Evolutionary conservation across 176 grass and related monocot species (phyloP).

Genomic region (Zea luxurians): DNA sequence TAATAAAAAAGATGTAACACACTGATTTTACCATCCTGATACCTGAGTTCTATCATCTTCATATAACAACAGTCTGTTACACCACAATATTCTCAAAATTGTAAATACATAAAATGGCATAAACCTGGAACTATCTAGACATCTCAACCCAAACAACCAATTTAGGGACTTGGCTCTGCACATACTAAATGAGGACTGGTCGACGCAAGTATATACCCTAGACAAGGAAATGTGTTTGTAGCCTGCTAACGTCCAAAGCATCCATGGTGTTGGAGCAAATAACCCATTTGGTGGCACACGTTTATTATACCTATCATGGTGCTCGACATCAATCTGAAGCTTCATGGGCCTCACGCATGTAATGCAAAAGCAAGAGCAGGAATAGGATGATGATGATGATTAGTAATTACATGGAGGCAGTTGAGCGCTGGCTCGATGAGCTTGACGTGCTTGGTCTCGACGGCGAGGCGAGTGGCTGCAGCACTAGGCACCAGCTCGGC

Average conservation of each 20-base stretch:
- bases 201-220: too few species aligned
- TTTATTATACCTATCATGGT: background rate
- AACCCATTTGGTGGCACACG: background rate
- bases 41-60: too few species aligned
- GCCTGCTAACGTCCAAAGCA: slow-evolving; percentile 5
- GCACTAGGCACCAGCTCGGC: slow-evolving; percentile 87
- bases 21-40: too few species aligned
- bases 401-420: slow-evolving; percentile 81
- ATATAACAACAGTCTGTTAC: too few species aligned
- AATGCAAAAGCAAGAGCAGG: slow-evolving; percentile 34
- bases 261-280: background rate
- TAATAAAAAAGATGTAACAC: too few species aligned
- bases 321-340: slow-evolving; percentile 10
- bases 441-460: slow-evolving; percentile 92
- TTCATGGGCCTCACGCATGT: background rate
- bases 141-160: slow-evolving; percentile 21
- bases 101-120: slow-evolving; percentile 8
- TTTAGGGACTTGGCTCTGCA: background rate
- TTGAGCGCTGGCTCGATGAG: slow-evolving; percentile 91
- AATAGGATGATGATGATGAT: too few species aligned
- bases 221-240: too few species aligned
- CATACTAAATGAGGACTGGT: slow-evolving; percentile 12
- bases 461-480: slow-evolving; percentile 93
- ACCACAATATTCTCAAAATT: too few species aligned
- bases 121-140: background rate